Evolutionary conservation across 305 asterid species (phyloP), one percentile per base, ranked within the genome.

Genomic region (Fraxinus baroniana): DNA sequence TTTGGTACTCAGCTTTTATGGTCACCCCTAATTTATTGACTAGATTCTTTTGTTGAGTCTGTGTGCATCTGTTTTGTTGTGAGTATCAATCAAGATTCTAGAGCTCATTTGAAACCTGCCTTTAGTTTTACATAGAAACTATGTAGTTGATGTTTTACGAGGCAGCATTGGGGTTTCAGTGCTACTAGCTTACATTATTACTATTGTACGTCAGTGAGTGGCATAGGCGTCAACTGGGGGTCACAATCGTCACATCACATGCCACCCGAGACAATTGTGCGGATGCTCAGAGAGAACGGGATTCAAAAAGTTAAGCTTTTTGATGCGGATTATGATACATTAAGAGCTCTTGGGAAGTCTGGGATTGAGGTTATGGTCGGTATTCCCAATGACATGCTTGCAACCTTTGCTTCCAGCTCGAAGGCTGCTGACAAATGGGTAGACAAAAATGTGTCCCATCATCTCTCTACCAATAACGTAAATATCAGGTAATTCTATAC

Each of bases 151-250:
- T 8, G 64, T 60, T 60, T 60, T 60, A 60, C 0, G 15, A 24
- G 82, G 33, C 41, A 70, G 33, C 41, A 70, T 70, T 36, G 78
- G 80, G 35, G 44, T 70, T 74, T 35, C 77, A n/a, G 26, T 81
- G 15, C 20, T 80, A 39, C 77, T 84, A 55, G 73, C 49, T 75
- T 75, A 84, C n/a, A 8, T 70, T 30, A 33, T 84, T 73, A 41
- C 83, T 22, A 13, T 82, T 80, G 79, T 86, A 30, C 72, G 76
- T 71, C 64, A 86, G 96, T 66, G 71, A 87, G 88, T 78, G 95
- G 94, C 30, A 91, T 93, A 32, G 98, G 98, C 60, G 98, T 92
- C 46, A 94, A 94, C 83, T 95, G 98, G 98, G 98, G 98, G 22
- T 85, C 92, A 22, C 98, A 93, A 73, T 26, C 96, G 33, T 88